Base-by-base conservation (phyloP, 2,329 filamentous ascomycete species). In the Lanzia echinophila region DNA sequence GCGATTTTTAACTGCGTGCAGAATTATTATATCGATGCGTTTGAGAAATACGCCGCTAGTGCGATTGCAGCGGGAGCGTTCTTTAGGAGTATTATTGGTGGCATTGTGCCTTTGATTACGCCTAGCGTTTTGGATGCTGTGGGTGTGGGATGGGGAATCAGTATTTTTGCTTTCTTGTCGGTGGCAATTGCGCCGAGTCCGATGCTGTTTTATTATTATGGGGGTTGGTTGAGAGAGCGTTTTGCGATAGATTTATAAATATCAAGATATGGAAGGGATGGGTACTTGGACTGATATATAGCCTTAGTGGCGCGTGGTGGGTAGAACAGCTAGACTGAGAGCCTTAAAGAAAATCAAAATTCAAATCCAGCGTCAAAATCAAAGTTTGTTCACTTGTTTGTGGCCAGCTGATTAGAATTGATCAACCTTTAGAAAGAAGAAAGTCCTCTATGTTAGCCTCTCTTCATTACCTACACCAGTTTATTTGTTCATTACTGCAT, bases 21-120 rank as follows among this genome's bases (percentile, higher is more conserved):
- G 50, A 80, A 79, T 50, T 79, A 79, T 62, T 78, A 77, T 61
- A 78, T 79, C 45, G 75, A 78, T 60, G 70, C 70, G 20, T 78
- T 77, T 53, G 74, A 77, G 55, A 70, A 71, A 61, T 77, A 75
- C 56, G 75, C 75, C 6, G 75, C 75, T 6, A 72, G 69, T 34
- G 75, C 75, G 0, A 77, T 78, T 49, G 75, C 75, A 5, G 75
- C 75, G 3, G 75, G 74, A 0, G 71, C 74, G 1, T 69, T 77
- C 0, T 77, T 77, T 50, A 63, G 75, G 19, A 71, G 69, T 45
- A 38, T 78, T 1, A 62, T 77, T 15, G 75, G 75, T 4, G 75
- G 74, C 5, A 61, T 77, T 0, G 67, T 77, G 20, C 75, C 75
- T 1, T 60, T 77, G 3, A 67, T 75, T 46, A 74, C 73, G 3